These are phyloP conservation scores for Pleurotus pulmonarius DNA, from an alignment of 768 basidiomycete species.

Conservation along the genomic window DNA sequence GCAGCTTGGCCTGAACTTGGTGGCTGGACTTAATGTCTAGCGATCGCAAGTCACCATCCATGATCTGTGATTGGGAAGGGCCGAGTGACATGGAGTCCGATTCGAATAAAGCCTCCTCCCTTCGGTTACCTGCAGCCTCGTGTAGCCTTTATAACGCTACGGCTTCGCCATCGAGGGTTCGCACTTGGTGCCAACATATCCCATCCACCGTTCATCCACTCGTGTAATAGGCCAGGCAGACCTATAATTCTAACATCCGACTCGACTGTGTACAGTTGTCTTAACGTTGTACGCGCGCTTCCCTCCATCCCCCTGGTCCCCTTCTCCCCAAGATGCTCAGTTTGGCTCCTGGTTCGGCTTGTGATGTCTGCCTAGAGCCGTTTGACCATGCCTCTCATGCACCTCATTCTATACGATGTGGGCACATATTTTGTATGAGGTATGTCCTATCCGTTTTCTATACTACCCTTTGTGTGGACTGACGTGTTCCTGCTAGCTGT, in stretches of 20 bases:
- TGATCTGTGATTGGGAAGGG: constrained; percentile 25
- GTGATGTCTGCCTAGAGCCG: constrained; percentile 73
- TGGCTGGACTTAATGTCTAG: constrained; percentile 8
- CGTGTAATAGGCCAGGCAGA: constrained; percentile 8
- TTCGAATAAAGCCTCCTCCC: constrained; percentile 27
- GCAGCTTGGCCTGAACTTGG: constrained; percentile 5
- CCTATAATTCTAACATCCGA: constrained; percentile 1
- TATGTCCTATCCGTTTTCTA: constrained; percentile 18
- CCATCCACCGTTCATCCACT: constrained; percentile 14
- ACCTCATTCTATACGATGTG: constrained; percentile 66
- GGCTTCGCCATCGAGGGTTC: constrained; percentile 22
- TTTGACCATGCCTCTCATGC: constrained; percentile 50
- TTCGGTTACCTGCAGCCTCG: constrained; percentile 39
- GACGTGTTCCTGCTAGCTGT: constrained; percentile 37
- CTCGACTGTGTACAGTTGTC: constrained; percentile 3
- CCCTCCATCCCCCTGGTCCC: constrained; percentile 22
- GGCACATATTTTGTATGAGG: constrained; percentile 65
- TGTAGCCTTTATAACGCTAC: constrained; percentile 38
- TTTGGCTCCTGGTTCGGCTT: constrained; percentile 59
- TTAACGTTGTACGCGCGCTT: constrained; percentile 19
- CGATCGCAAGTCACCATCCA: constrained; percentile 16
- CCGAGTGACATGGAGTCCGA: constrained; percentile 28
- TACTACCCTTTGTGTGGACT: neutral
- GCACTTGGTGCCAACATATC: constrained; percentile 16
- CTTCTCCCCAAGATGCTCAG: constrained; percentile 52